Base-by-base conservation (phyloP, 768 basidiomycete genomes). In the Leucosporidium creatinivorum region DNA sequence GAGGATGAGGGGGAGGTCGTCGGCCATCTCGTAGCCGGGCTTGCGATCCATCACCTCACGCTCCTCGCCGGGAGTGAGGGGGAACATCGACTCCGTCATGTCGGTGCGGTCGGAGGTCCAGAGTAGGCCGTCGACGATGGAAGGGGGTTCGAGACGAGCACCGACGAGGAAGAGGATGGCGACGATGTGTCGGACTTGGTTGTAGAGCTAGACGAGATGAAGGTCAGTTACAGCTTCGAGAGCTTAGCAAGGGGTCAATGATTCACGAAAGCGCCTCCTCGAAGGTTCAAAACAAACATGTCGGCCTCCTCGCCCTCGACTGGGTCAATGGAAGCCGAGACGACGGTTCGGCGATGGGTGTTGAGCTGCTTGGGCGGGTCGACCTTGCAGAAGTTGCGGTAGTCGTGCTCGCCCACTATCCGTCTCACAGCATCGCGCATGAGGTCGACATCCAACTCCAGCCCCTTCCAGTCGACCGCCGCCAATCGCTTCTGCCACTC, bases 181-280 rank as follows among this genome's bases (percentile, higher is more conserved):
- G 84, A 96, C 88, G 79, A 96, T 93, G 74, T 93, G 91, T 48
- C 93, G 84, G 19, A 96, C 93, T 81, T 96, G 93, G 78, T 98
- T 91, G 79, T 93, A 97, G 51, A 98, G 81, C 63, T 65, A 30
- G 19, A 13, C 30, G 30, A 18, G 39, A 18, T 4, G 9, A 12
- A n/a, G 23, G 39, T 8, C 47, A 44, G 39, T 2, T 36, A 36
- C 6, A 6, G 33, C 6, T 12, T 36, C 33, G 12, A 26, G 36
- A 33, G 39, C 48, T 5, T 18, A 30, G 26, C 47, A 28, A 17
- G 23, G 1, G 28, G 48, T 15, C 5, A 8, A 30, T 4, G 36
- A 62, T 67, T 48, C 25, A 72, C 70, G 47, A 73, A 73, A 10
- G 72, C 72, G 0, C 72, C 68, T 23, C 72, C 72, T 36, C 68